Conservation (phyloP, 768 basidiomycete genomes). For the Lactarius vividus region DNA sequence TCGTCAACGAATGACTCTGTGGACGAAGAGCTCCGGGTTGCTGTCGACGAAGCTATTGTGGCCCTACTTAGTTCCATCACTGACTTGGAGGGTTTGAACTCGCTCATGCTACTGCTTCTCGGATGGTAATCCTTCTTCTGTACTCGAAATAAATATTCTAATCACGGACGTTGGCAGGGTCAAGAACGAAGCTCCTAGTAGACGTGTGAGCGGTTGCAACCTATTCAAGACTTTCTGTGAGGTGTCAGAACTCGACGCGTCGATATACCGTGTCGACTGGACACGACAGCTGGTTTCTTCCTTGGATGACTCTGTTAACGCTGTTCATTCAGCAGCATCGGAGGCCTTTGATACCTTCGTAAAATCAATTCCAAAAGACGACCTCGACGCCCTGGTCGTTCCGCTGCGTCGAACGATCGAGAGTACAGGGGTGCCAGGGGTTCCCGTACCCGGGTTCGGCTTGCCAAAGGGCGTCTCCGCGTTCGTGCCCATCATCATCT, state of each 20-base stretch:
- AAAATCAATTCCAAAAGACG: conserved; percentile 89
- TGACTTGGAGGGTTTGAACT: conserved; percentile 87
- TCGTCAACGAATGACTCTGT: conserved; percentile 46
- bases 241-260: conserved; percentile 74
- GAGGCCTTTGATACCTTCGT: conserved; percentile 81
- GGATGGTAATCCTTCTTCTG: conserved; percentile 62
- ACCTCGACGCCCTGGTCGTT: conserved; percentile 86
- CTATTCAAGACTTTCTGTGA: conserved; percentile 84
- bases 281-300: conserved; percentile 82
- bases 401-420: conserved; percentile 88
- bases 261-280: conserved; percentile 91
- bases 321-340: conserved; percentile 82
- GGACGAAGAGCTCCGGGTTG: conserved; percentile 66
- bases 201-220: conserved; percentile 76
- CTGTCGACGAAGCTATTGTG: conserved; percentile 71
- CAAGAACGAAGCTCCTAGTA: conserved; percentile 64
- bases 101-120: conserved; percentile 82
- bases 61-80: conserved; percentile 75
- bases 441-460: conserved; percentile 80
- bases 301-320: conserved; percentile 72
- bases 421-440: conserved; percentile 73
- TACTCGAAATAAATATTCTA: background rate
- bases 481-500: conserved; percentile 82
- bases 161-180: conserved; percentile 49
- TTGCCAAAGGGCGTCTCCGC: conserved; percentile 81